A percentile compares a stretch with the other conserved stretches of the same genome.
Conservation (phyloP, 2,329 filamentous ascomycete genomes). For the Leptographium lundbergii region DNA sequence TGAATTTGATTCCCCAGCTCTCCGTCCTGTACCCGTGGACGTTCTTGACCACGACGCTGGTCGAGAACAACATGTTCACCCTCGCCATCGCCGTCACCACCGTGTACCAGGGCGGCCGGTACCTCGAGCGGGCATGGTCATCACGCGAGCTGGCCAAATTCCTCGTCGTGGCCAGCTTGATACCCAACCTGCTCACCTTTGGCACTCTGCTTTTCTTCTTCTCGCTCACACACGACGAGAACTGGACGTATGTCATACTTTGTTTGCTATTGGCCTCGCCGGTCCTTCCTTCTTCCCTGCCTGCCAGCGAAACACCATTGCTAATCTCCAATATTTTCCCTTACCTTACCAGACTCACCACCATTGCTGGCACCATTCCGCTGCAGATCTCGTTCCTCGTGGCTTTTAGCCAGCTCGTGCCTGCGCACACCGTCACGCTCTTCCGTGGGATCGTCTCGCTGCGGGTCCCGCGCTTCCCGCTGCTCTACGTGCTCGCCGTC, state of each 20-base stretch:
- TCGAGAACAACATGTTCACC: constrained; percentile 88
- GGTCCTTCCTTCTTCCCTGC: constrained; percentile 3
- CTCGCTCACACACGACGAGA: constrained; percentile 51
- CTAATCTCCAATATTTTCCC: background rate
- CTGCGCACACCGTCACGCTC: constrained; percentile 90
- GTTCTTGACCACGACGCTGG: constrained; percentile 70
- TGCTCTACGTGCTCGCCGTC: constrained; percentile 64
- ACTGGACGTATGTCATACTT: constrained; percentile 46
- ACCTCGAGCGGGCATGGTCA: constrained; percentile 92
- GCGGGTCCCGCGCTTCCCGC: constrained; percentile 59
- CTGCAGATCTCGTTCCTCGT: constrained; percentile 90
- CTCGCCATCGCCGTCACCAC: constrained; percentile 64
- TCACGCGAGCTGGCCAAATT: constrained; percentile 88
- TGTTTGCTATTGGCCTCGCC: background rate
- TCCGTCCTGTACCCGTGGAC: constrained; percentile 91
- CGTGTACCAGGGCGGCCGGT: constrained; percentile 83
- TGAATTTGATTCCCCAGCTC: constrained; percentile 72
- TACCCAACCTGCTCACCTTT: constrained; percentile 71
- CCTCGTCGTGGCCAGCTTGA: constrained; percentile 59
- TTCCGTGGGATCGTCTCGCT: constrained; percentile 82
- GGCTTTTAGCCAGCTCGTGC: constrained; percentile 93
- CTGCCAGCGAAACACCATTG: background rate
- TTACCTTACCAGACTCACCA: constrained; percentile 47
- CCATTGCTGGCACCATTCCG: constrained; percentile 78
- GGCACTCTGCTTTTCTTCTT: constrained; percentile 57